Evolutionary conservation across 345 rosid species (phyloP), one percentile per base, ranked within the genome.

Genomic region (Mercurialis annua): DNA sequence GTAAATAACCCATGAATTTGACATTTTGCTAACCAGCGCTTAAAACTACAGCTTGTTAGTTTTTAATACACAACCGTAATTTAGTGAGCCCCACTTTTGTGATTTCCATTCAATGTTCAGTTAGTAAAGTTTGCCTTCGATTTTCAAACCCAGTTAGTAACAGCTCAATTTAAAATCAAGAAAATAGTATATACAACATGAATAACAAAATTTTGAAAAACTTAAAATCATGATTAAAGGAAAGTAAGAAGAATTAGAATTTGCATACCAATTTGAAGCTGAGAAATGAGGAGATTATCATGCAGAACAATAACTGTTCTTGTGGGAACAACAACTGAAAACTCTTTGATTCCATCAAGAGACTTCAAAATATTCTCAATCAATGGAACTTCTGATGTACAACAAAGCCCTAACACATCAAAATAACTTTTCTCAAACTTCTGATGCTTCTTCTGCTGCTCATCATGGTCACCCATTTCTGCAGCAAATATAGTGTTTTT

Each of bases 241-340:
- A 11, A 29, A 24, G 1, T 23, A 21, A 42, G 24, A 2, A 30
- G 9, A 14, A 10, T 0, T 5, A 42, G 27, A 44, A 58, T 7
- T 23, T 30, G 61, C 0, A 55, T 87, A 94, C 99, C 96, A 23
- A 94, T 91, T 75, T 94, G 82, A 52, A 71, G 80, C 72, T 81
- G 92, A 1, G 99, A 89, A 62, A 83, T 42, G 57, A 87, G 68
- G 70, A 80, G 85, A 50, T 57, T 29, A 48, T 94, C 99, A 65
- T 94, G 99, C n/a, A 94, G 71, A 30, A 94, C 99, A 60, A 91
- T 84, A 68, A 91, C 90, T 0, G 99, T 94, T 64, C 84, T 87
- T 0, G 96, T 76, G 1, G 97, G 86, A 2, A 94, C 93, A 66
- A 89, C 80, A 30, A 94, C 90, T 2, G 90, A 81, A 24, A 69